Conservation (phyloP, 2,329 filamentous ascomycete species). For the Trichoderma polysporum region DNA sequence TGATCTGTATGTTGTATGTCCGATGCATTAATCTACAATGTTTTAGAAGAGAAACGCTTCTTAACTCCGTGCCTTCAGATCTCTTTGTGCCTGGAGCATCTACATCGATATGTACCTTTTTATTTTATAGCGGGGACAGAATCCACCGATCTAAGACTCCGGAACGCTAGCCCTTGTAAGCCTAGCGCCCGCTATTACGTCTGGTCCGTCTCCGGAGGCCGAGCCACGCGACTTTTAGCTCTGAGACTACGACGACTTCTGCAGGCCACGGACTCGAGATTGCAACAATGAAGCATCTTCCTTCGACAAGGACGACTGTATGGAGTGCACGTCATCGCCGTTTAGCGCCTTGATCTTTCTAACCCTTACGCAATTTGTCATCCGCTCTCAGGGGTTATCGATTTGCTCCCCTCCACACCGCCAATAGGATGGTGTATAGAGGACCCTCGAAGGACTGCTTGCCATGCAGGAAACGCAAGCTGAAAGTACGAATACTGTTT, state of each 20-base stretch:
- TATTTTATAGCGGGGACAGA: neutral
- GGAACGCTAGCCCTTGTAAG: conserved; percentile 4
- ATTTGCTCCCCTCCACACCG: neutral
- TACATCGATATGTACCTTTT: too few relatives aligned
- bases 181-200: neutral
- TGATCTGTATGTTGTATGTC: neutral
- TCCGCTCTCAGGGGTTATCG: neutral
- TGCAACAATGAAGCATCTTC: neutral
- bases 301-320: neutral
- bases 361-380: neutral
- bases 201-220: neutral
- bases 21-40: neutral
- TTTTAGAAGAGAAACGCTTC: neutral
- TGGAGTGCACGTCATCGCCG: neutral
- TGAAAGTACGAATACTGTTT: conserved; percentile 24
- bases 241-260: neutral
- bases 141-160: conserved; percentile 6
- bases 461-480: conserved; percentile 29
- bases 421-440: conserved; percentile 31
- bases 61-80: neutral
- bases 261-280: neutral
- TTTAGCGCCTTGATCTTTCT: neutral
- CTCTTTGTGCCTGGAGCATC: neutral
- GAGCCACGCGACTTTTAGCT: neutral
- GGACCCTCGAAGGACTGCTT: conserved; percentile 28